Evolutionary conservation across 2,329 filamentous ascomycete species (phyloP).

Genomic region (Pseudophaeomoniella oleicola): DNA sequence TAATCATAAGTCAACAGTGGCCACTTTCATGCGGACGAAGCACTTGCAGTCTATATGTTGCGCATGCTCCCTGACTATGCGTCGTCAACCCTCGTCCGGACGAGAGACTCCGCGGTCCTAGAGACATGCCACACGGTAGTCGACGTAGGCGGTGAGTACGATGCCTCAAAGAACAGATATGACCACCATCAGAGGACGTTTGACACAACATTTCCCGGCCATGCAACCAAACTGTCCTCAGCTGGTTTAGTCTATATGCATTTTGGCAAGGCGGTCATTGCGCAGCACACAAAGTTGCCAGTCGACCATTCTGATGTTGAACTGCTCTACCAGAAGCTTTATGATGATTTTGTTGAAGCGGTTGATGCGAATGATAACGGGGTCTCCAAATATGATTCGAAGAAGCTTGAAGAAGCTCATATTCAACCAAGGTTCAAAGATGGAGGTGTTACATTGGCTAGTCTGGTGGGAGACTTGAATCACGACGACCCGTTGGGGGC

Average conservation of each 20-base stretch:
- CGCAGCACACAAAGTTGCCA: constrained; percentile 44
- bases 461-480: constrained; percentile 69
- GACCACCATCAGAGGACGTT: constrained; percentile 98
- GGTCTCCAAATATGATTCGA: constrained; percentile 65
- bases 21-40: constrained; percentile 98
- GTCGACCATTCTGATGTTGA: constrained; percentile 53
- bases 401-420: constrained; percentile 52
- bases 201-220: constrained; percentile 66
- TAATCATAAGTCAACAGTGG: constrained; percentile 35
- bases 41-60: constrained; percentile 90
- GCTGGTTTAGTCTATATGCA: constrained; percentile 93
- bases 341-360: constrained; percentile 86
- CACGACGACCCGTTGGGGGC: constrained; percentile 36
- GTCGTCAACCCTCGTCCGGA: constrained; percentile 62
- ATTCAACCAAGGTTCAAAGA: constrained; percentile 72
- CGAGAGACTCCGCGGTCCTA: constrained; percentile 67
- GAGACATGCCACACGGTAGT: constrained; percentile 84
- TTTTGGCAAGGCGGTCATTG: constrained; percentile 76
- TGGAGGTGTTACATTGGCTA: constrained; percentile 69
- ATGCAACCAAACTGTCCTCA: constrained; percentile 77
- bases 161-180: constrained; percentile 61
- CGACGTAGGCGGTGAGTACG: constrained; percentile 93
- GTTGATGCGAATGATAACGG: constrained; percentile 98
- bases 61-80: constrained; percentile 72
- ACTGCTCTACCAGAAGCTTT: constrained; percentile 75